Evolutionary conservation across 139 green algal genomes (phyloP).

Genomic region (Chlamydomonas sp.): DNA sequence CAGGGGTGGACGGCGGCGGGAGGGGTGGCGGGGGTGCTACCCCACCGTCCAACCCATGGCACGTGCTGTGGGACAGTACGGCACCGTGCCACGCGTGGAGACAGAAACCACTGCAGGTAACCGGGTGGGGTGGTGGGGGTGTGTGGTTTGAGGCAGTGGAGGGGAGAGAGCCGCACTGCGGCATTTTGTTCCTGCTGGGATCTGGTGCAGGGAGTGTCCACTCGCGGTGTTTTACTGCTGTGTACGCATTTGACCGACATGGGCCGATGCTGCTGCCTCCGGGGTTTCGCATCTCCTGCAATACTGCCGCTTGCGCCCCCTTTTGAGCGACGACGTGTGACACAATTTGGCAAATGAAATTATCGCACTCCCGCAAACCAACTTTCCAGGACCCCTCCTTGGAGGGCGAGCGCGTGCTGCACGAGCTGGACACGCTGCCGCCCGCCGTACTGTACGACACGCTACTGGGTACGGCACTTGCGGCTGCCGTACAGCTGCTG

Average conservation of each 20-base stretch:
- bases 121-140: not conserved
- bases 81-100: constrained; percentile 50
- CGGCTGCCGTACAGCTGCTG: constrained; percentile 61
- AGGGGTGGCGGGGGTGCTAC: not conserved
- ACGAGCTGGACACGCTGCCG: constrained; percentile 80
- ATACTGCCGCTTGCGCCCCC: too few relatives aligned
- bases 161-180: too few relatives aligned
- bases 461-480: constrained; percentile 67
- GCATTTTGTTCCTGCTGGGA: too few relatives aligned
- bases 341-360: too few relatives aligned
- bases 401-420: constrained; percentile 82
- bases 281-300: too few relatives aligned
- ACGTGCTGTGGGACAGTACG: constrained; percentile 69
- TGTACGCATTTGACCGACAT: too few relatives aligned
- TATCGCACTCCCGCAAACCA: too few relatives aligned
- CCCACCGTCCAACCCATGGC: constrained; percentile 25
- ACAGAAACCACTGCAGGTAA: constrained; percentile 73
- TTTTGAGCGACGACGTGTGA: too few relatives aligned
- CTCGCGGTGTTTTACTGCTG: too few relatives aligned
- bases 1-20: not conserved
- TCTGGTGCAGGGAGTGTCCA: too few relatives aligned
- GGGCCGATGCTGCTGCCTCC: too few relatives aligned
- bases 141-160: not conserved
- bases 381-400: constrained; percentile 60
- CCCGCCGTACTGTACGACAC: constrained; percentile 64